These are phyloP conservation scores for Heimioporus sp. DNA, from an alignment of 768 basidiomycete species.

Conservation along the genomic window DNA sequence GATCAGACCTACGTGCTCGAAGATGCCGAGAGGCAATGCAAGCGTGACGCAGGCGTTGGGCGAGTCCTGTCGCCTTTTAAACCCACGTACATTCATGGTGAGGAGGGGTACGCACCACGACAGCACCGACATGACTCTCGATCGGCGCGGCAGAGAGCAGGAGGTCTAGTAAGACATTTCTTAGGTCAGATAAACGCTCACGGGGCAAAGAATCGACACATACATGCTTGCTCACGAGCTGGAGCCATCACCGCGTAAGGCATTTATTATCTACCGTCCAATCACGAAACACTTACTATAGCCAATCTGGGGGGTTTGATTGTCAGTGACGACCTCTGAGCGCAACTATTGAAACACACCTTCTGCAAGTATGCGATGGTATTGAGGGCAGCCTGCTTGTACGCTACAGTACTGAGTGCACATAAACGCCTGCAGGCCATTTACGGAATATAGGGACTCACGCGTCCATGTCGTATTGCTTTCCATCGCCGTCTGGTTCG, in stretches of 20 bases:
- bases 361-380: constrained; percentile 72
- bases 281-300: constrained; percentile 50
- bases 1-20: constrained; percentile 54
- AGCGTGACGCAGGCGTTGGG: constrained; percentile 79
- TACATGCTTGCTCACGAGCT: constrained; percentile 80
- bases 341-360: constrained; percentile 29
- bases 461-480: constrained; percentile 78
- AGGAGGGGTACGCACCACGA: constrained; percentile 49
- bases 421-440: neutral
- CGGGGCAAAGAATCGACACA: constrained; percentile 7
- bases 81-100: neutral
- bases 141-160: constrained; percentile 68
- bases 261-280: neutral
- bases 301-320: constrained; percentile 48
- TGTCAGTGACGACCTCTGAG: neutral
- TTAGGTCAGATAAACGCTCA: neutral
- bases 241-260: neutral
- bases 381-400: constrained; percentile 78
- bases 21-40: constrained; percentile 74
- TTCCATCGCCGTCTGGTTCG: constrained; percentile 73
- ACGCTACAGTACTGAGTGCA: constrained; percentile 58
- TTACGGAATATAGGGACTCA: constrained; percentile 29
- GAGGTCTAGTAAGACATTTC: constrained; percentile 42
- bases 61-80: constrained; percentile 47
- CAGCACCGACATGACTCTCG: constrained; percentile 66